Evolutionary conservation across 2,329 filamentous ascomycete species (phyloP).

Genomic region (Colletotrichum plurivorum): DNA sequence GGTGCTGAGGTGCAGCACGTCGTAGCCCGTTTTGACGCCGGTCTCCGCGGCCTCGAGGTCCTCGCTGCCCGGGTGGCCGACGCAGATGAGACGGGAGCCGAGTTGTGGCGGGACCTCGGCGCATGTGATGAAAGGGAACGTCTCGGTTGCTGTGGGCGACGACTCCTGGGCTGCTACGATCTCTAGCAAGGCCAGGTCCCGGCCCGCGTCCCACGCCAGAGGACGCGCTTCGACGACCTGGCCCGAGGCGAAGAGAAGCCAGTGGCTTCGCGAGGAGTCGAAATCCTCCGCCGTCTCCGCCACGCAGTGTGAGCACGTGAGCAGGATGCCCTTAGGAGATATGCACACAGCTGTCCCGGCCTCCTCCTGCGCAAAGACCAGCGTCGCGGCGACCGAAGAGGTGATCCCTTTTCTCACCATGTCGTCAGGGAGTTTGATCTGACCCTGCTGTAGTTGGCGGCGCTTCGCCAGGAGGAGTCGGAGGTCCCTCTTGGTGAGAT

Average conservation of each 20-base stretch:
- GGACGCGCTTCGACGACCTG: conserved; percentile 54
- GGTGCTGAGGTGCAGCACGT: conserved; percentile 61
- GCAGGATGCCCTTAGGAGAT: conserved; percentile 56
- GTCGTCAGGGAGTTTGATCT: conserved; percentile 18
- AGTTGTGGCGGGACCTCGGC: conserved; percentile 40
- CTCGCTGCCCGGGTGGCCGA: conserved; percentile 53
- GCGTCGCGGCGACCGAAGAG: conserved; percentile 45
- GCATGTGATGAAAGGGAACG: conserved; percentile 44
- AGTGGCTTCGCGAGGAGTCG: conserved; percentile 47
- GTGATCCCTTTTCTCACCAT: conserved; percentile 13
- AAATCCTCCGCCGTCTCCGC: conserved; percentile 57
- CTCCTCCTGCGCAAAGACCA: conserved; percentile 64
- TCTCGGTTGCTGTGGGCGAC: not conserved
- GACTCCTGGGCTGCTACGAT: conserved; percentile 50
- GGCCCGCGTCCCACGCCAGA: conserved; percentile 55
- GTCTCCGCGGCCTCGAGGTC: conserved; percentile 58
- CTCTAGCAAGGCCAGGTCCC: conserved; percentile 63
- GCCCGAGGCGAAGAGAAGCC: conserved; percentile 60
- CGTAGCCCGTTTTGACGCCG: conserved; percentile 57
- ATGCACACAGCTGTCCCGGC: conserved; percentile 67
- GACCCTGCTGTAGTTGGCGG: conserved; percentile 3
- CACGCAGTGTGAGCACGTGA: conserved; percentile 67
- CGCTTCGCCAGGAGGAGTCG: conserved; percentile 31
- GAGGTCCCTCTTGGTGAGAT: conserved; percentile 32
- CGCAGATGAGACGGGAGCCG: conserved; percentile 48